These are phyloP conservation scores for Talaromyces pinophilus DNA, from an alignment of 2,329 filamentous ascomycete genomes.

Conservation along the genomic window DNA sequence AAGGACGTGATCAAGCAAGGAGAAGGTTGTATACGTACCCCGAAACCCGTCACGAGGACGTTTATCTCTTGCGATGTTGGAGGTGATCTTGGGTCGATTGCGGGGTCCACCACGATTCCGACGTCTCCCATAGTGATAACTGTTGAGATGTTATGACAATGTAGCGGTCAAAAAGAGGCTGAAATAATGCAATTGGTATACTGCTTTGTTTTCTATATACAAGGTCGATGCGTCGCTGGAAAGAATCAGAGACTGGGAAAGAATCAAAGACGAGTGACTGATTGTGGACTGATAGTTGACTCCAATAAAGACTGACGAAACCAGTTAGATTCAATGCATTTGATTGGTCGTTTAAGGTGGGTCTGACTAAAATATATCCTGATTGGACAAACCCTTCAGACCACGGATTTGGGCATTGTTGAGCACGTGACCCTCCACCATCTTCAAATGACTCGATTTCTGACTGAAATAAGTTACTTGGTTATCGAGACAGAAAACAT, in stretches of 20 bases:
- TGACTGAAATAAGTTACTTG: not conserved
- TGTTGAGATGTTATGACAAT: not conserved
- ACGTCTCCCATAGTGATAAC: slow-evolving; percentile 36
- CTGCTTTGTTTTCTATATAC: slow-evolving; percentile 1
- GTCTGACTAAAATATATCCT: not conserved
- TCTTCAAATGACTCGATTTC: not conserved
- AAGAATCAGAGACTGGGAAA: not conserved
- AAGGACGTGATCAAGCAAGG: slow-evolving; percentile 10
- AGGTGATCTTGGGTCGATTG: slow-evolving; percentile 25
- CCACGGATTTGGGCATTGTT: not conserved
- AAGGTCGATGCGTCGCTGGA: slow-evolving; percentile 1
- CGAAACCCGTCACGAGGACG: slow-evolving; percentile 41
- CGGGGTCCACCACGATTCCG: slow-evolving; percentile 28
- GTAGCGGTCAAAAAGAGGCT: not conserved
- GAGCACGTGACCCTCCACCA: not conserved
- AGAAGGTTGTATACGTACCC: slow-evolving; percentile 31
- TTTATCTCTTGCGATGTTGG: slow-evolving; percentile 33
- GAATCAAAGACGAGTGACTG: not conserved
- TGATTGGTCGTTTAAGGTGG: not conserved
- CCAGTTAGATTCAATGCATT: not conserved
- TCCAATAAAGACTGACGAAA: not conserved
- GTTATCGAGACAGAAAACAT: not conserved
- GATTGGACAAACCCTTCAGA: not conserved
- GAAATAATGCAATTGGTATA: not conserved
- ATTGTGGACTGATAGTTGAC: not conserved